Base-by-base conservation (phyloP, 352 stramenopile genomes). In the Phytophthora melonis region DNA sequence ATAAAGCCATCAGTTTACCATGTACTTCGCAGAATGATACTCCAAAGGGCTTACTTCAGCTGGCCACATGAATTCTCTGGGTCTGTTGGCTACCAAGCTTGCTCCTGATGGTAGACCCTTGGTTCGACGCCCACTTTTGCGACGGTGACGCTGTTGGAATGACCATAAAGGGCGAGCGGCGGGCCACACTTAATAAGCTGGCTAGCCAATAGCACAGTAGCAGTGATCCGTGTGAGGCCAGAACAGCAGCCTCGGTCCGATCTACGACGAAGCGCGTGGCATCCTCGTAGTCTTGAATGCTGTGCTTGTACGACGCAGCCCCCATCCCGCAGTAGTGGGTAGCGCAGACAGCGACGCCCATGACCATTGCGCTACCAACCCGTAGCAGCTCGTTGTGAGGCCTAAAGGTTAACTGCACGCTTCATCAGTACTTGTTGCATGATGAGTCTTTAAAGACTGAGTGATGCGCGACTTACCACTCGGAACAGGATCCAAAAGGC, bases 401-500 rank as follows among this genome's bases (percentile, higher is more conserved):
- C 74, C 77, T 85, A 45, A 92, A 90, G 7, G 85, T 88, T 47
- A 92, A 72, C 78, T 89, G 18, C 14, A 39, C 6, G 60, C 25
- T 43, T 4, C 11, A 1, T 23, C 27, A 19, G n/a, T 21, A 18
- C 1, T 3, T 25, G 23, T 1, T 25, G 23, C 23, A 25, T 25
- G 23, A 25, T 25, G 6, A 10, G 9, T 14, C 34, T 39, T 39
- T 10, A 7, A 11, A 0, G 34, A 25, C 23, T 25, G 1, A 2
- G 23, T 25, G 23, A 25, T 36, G 1, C 25, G 30, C 55, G 41
- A 4, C 70, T 47, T 73, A 89, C 83, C 23, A 72, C 80, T 43
- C 83, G 81, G 34, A 91, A 91, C 3, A 92, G 66, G 52, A 90
- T 91, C 86, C 83, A 93, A 63, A 91, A 91, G 18, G 80, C 83